Conservation (phyloP, 2,329 filamentous ascomycete species). For the Sporothrix luriei region DNA sequence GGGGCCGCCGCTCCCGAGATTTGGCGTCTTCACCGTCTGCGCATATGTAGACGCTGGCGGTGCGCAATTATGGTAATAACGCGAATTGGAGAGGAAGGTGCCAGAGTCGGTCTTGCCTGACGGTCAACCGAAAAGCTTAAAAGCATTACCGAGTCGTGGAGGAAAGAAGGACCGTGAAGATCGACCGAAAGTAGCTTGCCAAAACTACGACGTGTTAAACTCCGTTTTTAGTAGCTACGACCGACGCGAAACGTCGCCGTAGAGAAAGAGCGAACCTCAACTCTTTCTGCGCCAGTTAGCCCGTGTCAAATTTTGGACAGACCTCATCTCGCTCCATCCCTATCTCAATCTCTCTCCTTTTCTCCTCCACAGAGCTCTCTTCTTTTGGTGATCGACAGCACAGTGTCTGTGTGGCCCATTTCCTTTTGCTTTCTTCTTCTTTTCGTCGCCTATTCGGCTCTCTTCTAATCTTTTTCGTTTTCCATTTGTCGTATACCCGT, state of each 20-base stretch:
- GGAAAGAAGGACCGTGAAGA: background rate
- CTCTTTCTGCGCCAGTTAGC: constrained; percentile 27
- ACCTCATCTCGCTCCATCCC: constrained; percentile 17
- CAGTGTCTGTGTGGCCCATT: constrained; percentile 22
- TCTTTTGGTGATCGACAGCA: constrained; percentile 29
- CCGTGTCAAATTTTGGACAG: constrained; percentile 20
- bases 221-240: constrained; percentile 19
- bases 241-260: background rate
- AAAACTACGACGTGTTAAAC: background rate
- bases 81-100: constrained; percentile 14
- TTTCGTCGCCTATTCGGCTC: background rate
- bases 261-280: constrained; percentile 20
- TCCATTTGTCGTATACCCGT: background rate
- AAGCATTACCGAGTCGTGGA: constrained; percentile 2
- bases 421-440: constrained; percentile 24
- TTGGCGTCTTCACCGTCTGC: constrained; percentile 7
- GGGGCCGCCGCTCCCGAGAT: constrained; percentile 22
- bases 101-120: constrained; percentile 6
- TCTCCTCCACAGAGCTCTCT: constrained; percentile 17
- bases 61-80: background rate
- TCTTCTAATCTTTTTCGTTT: background rate
- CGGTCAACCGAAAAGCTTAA: constrained; percentile 16
- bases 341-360: constrained; percentile 16
- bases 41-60: constrained; percentile 10
- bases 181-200: background rate